Evolutionary conservation across 1,284 basidiomycete genomes (phyloP).

Genomic region (Malassezia slooffiae): DNA sequence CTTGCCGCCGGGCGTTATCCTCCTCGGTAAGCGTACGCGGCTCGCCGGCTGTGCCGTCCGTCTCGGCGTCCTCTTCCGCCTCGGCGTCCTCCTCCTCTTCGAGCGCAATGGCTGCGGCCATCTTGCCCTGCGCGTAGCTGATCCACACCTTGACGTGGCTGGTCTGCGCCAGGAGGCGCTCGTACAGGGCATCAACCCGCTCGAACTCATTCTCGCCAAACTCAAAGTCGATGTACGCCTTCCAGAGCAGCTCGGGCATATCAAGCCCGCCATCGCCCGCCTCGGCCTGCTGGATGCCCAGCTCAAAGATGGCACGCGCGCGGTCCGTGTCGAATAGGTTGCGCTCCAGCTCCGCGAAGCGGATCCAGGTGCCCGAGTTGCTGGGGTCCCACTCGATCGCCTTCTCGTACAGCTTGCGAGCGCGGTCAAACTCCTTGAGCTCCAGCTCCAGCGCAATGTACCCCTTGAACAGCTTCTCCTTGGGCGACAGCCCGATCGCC

Average conservation of each 20-base stretch:
- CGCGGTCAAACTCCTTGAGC: slow-evolving; percentile 74
- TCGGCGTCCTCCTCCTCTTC: slow-evolving; percentile 57
- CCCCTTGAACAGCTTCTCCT: slow-evolving; percentile 54
- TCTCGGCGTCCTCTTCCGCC: slow-evolving; percentile 50
- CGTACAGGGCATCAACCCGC: slow-evolving; percentile 72
- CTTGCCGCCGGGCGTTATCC: slow-evolving; percentile 25
- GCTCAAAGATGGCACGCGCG: slow-evolving; percentile 87
- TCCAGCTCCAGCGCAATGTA: slow-evolving; percentile 42
- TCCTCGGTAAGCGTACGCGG: slow-evolving; percentile 14
- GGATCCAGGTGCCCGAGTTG: slow-evolving; percentile 62
- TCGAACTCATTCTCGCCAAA: slow-evolving; percentile 86
- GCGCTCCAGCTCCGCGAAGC: slow-evolving; percentile 86
- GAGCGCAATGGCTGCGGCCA: slow-evolving; percentile 54
- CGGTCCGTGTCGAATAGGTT: slow-evolving; percentile 83
- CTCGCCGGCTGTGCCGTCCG: neutral
- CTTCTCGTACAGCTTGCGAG: slow-evolving; percentile 82
- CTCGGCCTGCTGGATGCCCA: slow-evolving; percentile 67
- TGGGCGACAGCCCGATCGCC: slow-evolving; percentile 88
- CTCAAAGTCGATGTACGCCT: slow-evolving; percentile 90
- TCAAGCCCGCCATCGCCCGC: slow-evolving; percentile 58
- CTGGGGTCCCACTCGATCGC: slow-evolving; percentile 53
- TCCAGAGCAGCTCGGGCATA: slow-evolving; percentile 81
- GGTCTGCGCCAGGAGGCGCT: slow-evolving; percentile 72
- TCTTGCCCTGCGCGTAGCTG: slow-evolving; percentile 48
- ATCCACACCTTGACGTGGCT: slow-evolving; percentile 71